Base-by-base conservation (phyloP, 164 flowering plant genomes). In the Aristolochia fimbriata region DNA sequence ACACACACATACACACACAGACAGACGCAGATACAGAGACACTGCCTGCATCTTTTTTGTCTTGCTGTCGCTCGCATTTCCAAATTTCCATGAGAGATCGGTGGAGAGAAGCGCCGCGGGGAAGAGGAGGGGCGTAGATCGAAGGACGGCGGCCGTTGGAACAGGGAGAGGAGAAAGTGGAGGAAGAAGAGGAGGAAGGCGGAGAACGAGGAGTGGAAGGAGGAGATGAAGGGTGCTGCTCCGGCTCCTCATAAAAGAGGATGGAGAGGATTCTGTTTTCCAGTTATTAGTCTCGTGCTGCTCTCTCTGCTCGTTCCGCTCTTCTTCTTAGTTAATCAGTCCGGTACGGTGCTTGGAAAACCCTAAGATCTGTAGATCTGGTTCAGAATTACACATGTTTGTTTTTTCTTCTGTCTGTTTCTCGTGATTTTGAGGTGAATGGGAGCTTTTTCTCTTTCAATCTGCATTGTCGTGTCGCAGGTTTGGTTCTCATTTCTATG, bases 281-380 rank as follows among this genome's bases (percentile, higher is more conserved):
- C 80, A 15, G 96, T 89, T 0, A 65, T 87, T 17, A 78, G 79
- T 46, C 91, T 92, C 49, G 96, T 92, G 15, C 16, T 92, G 48
- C 86, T 88, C 12, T 92, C 96, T 23, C 83, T 89, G 95, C 89
- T 89, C 58, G 91, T 89, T 49, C 95, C 98, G 21, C 91, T 92
- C 55, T 78, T 79, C 51, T 89, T 92, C 76, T 61, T 89, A 63
- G 83, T 88, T 37, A 92, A 96, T 55, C 88, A 83, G 70, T 76
- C 75, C 47, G 80, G 62, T 52, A 59, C 22, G 47, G 30, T 27
- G 54, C 60, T 17, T 16, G 25, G 15, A 20, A 61, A 58, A 52
- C 57, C 56, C 57, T 30, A 43, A 55, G 27, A 50, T 16, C 53
- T 50, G 12, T 17, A 50, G 53, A 50, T 50, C 53, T 50, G 53